Evolutionary conservation across 2,329 filamentous ascomycete species (phyloP).

Genomic region (Byssothecium circinans): DNA sequence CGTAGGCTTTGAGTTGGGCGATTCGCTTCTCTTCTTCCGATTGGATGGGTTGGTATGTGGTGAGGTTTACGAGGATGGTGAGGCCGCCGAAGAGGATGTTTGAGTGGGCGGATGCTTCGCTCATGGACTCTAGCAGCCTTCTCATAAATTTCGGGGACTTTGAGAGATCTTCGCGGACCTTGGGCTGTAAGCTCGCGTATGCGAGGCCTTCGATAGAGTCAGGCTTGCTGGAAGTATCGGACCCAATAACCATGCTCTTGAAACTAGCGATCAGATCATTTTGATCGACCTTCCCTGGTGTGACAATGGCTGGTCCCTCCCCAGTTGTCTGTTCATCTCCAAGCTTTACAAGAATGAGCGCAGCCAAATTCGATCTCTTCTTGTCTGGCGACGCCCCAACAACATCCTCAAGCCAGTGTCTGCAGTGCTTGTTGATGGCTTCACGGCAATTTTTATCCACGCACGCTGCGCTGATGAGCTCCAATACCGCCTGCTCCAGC

Average conservation of each 20-base stretch:
- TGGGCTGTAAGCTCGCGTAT: constrained; percentile 83
- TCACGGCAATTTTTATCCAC: constrained; percentile 81
- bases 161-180: constrained; percentile 79
- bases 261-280: constrained; percentile 59
- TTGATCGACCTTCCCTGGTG: constrained; percentile 37
- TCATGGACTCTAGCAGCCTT: constrained; percentile 66
- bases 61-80: constrained; percentile 84
- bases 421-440: constrained; percentile 80
- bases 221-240: constrained; percentile 61
- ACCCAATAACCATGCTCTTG: constrained; percentile 65
- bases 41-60: constrained; percentile 72
- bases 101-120: constrained; percentile 40
- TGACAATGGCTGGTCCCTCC: constrained; percentile 34
- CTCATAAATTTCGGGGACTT: constrained; percentile 69
- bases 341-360: constrained; percentile 59
- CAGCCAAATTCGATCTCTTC: constrained; percentile 55
- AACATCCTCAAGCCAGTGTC: constrained; percentile 83
- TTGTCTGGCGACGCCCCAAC: constrained; percentile 70
- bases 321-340: constrained; percentile 44
- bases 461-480: constrained; percentile 89
- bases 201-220: constrained; percentile 88
- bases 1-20: constrained; percentile 89
- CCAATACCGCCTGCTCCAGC: constrained; percentile 82
- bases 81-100: constrained; percentile 81
- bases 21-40: constrained; percentile 93